phyloP scores from a whole-genome alignment of 2,329 filamentous ascomycete species.

The Acarospora socialis region DNA sequence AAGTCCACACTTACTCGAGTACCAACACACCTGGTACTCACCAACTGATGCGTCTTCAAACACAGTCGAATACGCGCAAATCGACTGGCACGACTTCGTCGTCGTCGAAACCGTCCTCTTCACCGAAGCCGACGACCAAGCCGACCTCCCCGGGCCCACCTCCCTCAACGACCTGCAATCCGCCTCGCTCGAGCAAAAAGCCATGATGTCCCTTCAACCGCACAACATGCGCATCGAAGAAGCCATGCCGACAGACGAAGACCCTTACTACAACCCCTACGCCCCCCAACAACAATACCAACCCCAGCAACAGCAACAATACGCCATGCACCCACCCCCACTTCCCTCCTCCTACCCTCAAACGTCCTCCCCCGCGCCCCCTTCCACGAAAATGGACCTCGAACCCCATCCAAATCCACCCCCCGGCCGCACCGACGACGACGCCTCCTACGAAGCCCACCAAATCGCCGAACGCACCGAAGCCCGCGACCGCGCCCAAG shows the following conservation, averaged over 20 bases:
- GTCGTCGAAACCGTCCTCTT: slow-evolving; percentile 93
- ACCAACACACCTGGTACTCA: background rate
- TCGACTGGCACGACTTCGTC: slow-evolving; percentile 97
- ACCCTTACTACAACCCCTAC: slow-evolving; percentile 41
- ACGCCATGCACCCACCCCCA: slow-evolving; percentile 16
- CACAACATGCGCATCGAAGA: slow-evolving; percentile 76
- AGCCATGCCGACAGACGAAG: slow-evolving; percentile 72
- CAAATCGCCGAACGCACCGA: slow-evolving; percentile 45
- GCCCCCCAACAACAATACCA: slow-evolving; percentile 24
- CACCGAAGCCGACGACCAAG: slow-evolving; percentile 72
- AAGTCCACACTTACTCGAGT: too few species aligned
- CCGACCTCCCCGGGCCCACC: slow-evolving; percentile 75
- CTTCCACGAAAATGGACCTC: slow-evolving; percentile 19
- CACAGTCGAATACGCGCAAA: slow-evolving; percentile 65
- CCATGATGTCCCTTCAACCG: slow-evolving; percentile 69
- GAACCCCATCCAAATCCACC: slow-evolving; percentile 15
- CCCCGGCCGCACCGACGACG: slow-evolving; percentile 30
- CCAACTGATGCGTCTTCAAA: slow-evolving; percentile 7
- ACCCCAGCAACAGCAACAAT: slow-evolving; percentile 14
- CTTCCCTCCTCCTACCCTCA: slow-evolving; percentile 21
- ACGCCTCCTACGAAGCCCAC: slow-evolving; percentile 50
- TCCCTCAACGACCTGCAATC: slow-evolving; percentile 85
- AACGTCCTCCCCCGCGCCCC: slow-evolving; percentile 16
- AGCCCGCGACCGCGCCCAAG: slow-evolving; percentile 50
- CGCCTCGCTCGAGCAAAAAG: slow-evolving; percentile 88